Conservation (phyloP, 2,329 filamentous ascomycete genomes). For the Xylaria sp. region DNA sequence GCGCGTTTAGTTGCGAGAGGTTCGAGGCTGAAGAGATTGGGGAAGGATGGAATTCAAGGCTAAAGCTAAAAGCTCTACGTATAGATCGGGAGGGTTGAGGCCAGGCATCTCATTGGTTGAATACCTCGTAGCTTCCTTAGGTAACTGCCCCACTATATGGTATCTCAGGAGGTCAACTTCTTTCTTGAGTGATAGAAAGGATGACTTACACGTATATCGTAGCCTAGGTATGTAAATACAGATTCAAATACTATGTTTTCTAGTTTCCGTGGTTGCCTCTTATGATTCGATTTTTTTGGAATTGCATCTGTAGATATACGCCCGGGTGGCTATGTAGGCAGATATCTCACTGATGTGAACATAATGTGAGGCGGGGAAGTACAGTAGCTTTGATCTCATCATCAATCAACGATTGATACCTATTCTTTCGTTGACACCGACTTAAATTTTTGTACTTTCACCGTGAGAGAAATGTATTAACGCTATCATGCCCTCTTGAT, state of each 20-base stretch:
- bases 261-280: too few species aligned
- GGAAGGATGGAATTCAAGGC: slow-evolving; percentile 5
- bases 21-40: slow-evolving; percentile 19
- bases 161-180: too few species aligned
- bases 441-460: too few species aligned
- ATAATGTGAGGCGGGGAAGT: neutral
- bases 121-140: slow-evolving; percentile 4
- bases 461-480: neutral
- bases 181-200: too few species aligned
- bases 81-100: neutral
- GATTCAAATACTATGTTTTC: too few species aligned
- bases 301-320: too few species aligned
- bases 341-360: too few species aligned
- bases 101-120: slow-evolving; percentile 13
- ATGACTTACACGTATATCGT: too few species aligned
- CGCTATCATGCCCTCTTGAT: slow-evolving; percentile 69
- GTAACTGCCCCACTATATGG: slow-evolving; percentile 7
- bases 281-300: too few species aligned
- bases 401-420: neutral
- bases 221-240: too few species aligned
- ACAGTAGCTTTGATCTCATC: neutral
- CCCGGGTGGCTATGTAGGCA: too few species aligned
- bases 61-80: neutral
- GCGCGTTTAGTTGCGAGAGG: neutral
- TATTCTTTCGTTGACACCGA: too few species aligned